Percentiles rank a stretch among this genome's conserved stretches.
Evolutionary conservation across 2,329 filamentous ascomycete species (phyloP).

Genomic region (Pyrenochaeta sp.): DNA sequence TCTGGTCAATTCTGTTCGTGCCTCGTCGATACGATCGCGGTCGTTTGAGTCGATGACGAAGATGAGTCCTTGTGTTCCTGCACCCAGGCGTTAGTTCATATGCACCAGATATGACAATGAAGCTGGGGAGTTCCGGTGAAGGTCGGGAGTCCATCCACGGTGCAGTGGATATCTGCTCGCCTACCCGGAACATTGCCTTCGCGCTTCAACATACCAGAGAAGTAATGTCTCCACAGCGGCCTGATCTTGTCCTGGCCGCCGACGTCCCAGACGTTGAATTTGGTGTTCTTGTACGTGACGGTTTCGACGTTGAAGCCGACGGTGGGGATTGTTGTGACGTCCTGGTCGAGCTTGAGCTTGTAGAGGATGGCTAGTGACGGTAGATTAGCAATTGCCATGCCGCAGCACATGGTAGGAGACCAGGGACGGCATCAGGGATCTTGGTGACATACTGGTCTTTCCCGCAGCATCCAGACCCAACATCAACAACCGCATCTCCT

Average conservation of each 20-base stretch:
- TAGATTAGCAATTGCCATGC: slow-evolving; percentile 19
- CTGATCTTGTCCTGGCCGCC: slow-evolving; percentile 99
- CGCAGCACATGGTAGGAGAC: neutral
- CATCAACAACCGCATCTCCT: slow-evolving; percentile 99
- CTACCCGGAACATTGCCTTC: slow-evolving; percentile 40
- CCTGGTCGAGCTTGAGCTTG: slow-evolving; percentile 99
- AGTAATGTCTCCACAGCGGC: slow-evolving; percentile 99
- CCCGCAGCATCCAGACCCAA: slow-evolving; percentile 95
- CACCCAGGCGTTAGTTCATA: slow-evolving; percentile 13
- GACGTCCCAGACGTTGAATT: slow-evolving; percentile 99
- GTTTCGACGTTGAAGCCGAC: slow-evolving; percentile 99
- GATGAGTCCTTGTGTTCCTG: slow-evolving; percentile 95
- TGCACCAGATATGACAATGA: neutral
- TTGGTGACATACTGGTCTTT: slow-evolving; percentile 75
- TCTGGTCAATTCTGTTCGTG: slow-evolving; percentile 92
- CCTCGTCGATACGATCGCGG: slow-evolving; percentile 96
- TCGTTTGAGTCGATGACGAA: slow-evolving; percentile 99
- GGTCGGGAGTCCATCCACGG: slow-evolving; percentile 17
- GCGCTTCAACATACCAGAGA: slow-evolving; percentile 71
- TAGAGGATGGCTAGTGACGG: slow-evolving; percentile 79
- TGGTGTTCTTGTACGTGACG: slow-evolving; percentile 99
- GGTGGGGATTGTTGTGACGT: slow-evolving; percentile 98
- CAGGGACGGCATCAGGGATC: neutral
- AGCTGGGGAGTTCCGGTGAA: neutral
- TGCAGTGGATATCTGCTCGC: slow-evolving; percentile 30